Evolutionary conservation across 2,329 filamentous ascomycete genomes (phyloP), one percentile per base, ranked within the genome.

Genomic region (Aspergillus neotritici): DNA sequence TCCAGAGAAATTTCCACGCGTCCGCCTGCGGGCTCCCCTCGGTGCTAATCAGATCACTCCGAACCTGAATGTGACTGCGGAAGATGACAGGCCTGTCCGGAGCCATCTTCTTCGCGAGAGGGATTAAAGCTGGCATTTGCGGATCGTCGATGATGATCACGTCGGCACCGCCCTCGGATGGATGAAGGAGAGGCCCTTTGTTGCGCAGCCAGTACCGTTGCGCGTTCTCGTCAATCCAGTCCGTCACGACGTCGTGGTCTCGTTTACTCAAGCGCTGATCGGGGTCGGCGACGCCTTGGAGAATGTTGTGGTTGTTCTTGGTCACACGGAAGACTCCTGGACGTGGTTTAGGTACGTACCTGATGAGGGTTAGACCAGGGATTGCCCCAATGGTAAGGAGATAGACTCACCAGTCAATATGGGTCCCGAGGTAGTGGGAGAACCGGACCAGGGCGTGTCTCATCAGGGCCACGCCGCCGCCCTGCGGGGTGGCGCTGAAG

Each of bases 271-370:
- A 73, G n/a, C 79, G 76, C 53, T 86, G 77, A 3, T 78, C 76
- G 0, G 80, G 77, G 17, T 75, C 72, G 32, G 81, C 80, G 33
- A 90, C 86, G 7, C 86, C 87, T 67, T 93, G 87, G 3, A 93
- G 79, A 51, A 91, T 90, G 66, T 93, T 93, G 77, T 93, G 87
- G 54, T 89, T 85, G 52, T 84, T 89, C 69, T 93, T 93, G 53
- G 87, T 93, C 64, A 87, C 84, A 39, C 86, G 77, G 66, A 93
- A 93, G 9, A 91, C 81, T 12, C 84, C 82, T 3, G 85, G 85
- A 39, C 84, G 82, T 15, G 87, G 86, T 62, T 87, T 88, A 5
- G 87, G 87, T 1, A 91, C 86, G 48, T 77, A 80, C 75, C 75
- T 78, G 34, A 28, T 30, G n/a, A 8, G 14, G 5, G 30, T 5